A percentile compares a stretch with the other conserved stretches of the same genome.
These are phyloP conservation scores for Lactarius sanguifluus DNA, from an alignment of 768 basidiomycete genomes.

Conservation along the genomic window DNA sequence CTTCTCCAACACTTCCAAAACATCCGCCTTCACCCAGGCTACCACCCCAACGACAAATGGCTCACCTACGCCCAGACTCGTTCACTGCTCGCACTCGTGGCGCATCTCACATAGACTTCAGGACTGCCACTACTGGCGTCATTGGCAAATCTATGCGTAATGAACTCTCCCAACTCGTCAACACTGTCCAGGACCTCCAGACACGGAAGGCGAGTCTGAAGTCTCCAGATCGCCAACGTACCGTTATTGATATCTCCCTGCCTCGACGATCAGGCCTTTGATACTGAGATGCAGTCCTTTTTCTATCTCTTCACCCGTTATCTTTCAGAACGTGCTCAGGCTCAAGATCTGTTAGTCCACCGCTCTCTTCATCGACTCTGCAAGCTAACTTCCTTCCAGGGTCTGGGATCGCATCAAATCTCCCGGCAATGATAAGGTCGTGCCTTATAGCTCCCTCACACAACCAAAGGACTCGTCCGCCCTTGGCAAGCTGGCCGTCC, in stretches of 20 bases:
- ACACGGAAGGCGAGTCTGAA: constrained; percentile 69
- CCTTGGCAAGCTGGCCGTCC: constrained; percentile 70
- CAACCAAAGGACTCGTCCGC: constrained; percentile 46
- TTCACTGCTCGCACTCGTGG: constrained; percentile 73
- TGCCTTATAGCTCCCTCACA: constrained; percentile 55
- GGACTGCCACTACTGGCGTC: constrained; percentile 79
- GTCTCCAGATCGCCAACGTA: constrained; percentile 16
- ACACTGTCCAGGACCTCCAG: constrained; percentile 72
- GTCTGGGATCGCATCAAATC: constrained; percentile 52
- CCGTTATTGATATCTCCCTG: constrained; percentile 14
- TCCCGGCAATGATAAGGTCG: constrained; percentile 62
- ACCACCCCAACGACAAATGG: constrained; percentile 35
- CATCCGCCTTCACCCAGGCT: background rate
- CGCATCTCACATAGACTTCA: constrained; percentile 88
- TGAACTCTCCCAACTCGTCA: constrained; percentile 92
- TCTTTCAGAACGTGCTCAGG: constrained; percentile 84
- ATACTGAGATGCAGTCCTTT: constrained; percentile 95
- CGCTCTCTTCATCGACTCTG: background rate
- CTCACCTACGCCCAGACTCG: constrained; percentile 53
- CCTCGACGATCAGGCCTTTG: constrained; percentile 62
- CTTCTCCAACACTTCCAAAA: background rate
- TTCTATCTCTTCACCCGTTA: constrained; percentile 96
- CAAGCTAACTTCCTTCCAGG: constrained; percentile 31
- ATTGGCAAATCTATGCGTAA: constrained; percentile 94
- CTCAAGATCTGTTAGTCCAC: constrained; percentile 67